phyloP scores from a whole-genome alignment of 2,329 filamentous ascomycete species.

The Penicillium psychrosexuale region DNA sequence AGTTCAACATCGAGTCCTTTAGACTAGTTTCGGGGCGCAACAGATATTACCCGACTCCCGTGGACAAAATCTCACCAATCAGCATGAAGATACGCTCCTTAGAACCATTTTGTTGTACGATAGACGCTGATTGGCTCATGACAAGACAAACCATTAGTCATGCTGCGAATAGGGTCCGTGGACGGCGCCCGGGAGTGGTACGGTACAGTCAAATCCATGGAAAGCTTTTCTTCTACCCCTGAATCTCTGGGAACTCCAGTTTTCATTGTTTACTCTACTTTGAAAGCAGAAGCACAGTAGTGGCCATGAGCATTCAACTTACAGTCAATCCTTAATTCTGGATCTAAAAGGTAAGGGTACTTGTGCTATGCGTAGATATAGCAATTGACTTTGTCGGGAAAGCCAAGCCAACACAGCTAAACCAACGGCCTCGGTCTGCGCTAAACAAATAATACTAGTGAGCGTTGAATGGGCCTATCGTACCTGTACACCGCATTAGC shows the following conservation, averaged over 20 bases:
- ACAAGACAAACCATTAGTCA: not conserved
- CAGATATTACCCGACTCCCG: not conserved
- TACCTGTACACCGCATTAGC: conserved; percentile 15
- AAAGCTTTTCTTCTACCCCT: not conserved
- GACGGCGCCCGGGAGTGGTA: not conserved
- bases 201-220: not conserved
- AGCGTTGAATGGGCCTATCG: conserved; percentile 3
- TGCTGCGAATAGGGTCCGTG: not conserved
- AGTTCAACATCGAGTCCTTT: too few relatives aligned
- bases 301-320: not conserved
- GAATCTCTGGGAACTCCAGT: not conserved
- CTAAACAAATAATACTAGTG: not conserved
- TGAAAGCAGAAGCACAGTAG: not conserved
- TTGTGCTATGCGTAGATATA: not conserved
- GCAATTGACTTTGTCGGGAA: not conserved
- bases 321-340: not conserved
- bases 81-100: not conserved
- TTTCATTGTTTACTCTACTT: not conserved
- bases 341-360: not conserved
- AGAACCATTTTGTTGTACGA: not conserved
- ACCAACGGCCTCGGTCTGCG: conserved; percentile 1
- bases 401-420: not conserved
- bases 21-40: not conserved
- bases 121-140: not conserved
- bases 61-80: not conserved